These are phyloP conservation scores for Verbena officinalis DNA, from an alignment of 257 asterid species.

Conservation along the genomic window DNA sequence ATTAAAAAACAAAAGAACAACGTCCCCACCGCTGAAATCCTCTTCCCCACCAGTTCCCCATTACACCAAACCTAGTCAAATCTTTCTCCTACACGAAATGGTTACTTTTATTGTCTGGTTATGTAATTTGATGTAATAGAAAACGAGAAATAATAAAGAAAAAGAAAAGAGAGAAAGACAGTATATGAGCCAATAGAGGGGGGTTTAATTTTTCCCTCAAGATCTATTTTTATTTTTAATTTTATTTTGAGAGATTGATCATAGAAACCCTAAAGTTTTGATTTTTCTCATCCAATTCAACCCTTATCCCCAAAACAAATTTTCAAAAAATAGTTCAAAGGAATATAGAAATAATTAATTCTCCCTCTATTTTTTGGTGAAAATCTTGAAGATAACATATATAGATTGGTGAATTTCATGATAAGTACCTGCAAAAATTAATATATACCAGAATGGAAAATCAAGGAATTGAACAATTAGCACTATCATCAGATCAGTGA, in stretches of 20 bases:
- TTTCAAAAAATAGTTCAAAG: too few species aligned
- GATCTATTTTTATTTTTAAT: background rate
- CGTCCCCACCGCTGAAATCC: background rate
- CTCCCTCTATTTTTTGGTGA: too few species aligned
- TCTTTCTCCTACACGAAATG: conserved; percentile 27
- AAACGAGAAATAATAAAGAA: background rate
- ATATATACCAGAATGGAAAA: too few species aligned
- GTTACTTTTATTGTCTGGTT: background rate
- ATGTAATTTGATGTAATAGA: background rate
- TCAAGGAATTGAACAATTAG: too few species aligned
- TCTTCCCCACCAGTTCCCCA: too few species aligned
- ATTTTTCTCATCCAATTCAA: background rate
- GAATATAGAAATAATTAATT: too few species aligned
- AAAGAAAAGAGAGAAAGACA: background rate
- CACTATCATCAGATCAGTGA: too few species aligned
- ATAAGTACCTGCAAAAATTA: too few species aligned
- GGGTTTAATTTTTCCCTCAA: background rate
- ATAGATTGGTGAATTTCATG: background rate
- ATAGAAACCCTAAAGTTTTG: conserved; percentile 29
- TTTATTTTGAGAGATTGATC: too few species aligned
- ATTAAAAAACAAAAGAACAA: background rate
- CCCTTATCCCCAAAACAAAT: background rate
- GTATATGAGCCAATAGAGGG: background rate
- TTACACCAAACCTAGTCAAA: conserved; percentile 22
- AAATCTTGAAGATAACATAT: background rate